Percentiles rank a stretch among this genome's conserved stretches.
These are phyloP conservation scores for Daldinia caldariorum DNA, from an alignment of 495 filamentous ascomycete genomes.

Conservation along the genomic window DNA sequence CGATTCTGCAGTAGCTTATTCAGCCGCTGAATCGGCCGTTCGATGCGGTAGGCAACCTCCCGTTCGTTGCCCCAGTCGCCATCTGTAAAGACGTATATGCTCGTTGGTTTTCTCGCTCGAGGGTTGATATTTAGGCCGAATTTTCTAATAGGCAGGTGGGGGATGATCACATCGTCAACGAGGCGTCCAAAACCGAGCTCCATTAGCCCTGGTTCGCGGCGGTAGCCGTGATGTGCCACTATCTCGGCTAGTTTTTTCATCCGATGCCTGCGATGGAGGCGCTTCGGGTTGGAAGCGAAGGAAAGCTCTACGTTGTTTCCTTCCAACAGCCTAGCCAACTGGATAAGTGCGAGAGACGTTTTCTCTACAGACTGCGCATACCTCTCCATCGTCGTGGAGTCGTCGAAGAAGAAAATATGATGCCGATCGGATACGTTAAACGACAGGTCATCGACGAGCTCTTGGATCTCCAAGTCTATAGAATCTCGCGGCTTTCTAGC, in stretches of 20 bases:
- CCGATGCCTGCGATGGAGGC: constrained; percentile 14
- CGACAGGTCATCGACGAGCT: constrained; percentile 23
- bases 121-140: constrained; percentile 35
- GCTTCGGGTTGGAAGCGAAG: constrained; percentile 45
- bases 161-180: constrained; percentile 34
- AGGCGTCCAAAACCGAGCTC: constrained; percentile 27
- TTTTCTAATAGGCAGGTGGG: constrained; percentile 21
- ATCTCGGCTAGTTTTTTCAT: constrained; percentile 25
- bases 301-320: constrained; percentile 5
- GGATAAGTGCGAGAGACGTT: constrained; percentile 44
- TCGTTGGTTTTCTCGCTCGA: constrained; percentile 36
- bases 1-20: constrained; percentile 40
- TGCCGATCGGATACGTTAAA: constrained; percentile 33
- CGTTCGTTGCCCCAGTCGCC: constrained; percentile 48
- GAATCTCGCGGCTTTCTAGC: too few species aligned
- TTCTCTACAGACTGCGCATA: constrained; percentile 42
- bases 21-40: constrained; percentile 40
- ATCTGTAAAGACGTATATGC: constrained; percentile 55
- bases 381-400: constrained; percentile 48
- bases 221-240: constrained; percentile 25
- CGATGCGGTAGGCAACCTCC: constrained; percentile 29
- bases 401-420: constrained; percentile 56
- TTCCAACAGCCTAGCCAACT: constrained; percentile 27
- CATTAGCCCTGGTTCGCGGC: constrained; percentile 24
- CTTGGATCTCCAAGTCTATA: too few species aligned